phyloP scores from a whole-genome alignment of 129 eudicot genomes.

The Dittrichia graveolens region DNA sequence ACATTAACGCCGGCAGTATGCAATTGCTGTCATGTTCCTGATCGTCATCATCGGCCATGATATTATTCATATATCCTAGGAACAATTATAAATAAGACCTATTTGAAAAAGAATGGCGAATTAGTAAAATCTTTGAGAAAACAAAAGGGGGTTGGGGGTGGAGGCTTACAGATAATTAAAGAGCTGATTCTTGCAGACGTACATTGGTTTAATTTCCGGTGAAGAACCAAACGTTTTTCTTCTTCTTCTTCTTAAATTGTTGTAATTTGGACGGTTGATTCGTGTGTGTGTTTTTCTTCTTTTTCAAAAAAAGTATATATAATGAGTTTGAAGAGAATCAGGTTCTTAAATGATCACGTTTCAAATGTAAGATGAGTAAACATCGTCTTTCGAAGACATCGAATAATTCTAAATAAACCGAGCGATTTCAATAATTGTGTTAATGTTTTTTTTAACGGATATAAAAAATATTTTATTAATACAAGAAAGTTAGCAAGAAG shows the following conservation, averaged over 20 bases:
- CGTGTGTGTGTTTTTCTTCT: not conserved
- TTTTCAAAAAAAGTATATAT: no score
- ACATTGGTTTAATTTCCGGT: not conserved
- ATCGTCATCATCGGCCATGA: conserved; percentile 29
- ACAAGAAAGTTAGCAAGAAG: no score
- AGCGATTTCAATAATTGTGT: no score
- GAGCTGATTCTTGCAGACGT: conserved; percentile 21
- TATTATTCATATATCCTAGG: conserved; percentile 4
- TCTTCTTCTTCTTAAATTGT: not conserved
- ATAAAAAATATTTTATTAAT: no score
- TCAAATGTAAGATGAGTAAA: not conserved
- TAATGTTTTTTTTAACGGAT: no score
- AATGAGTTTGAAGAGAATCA: no score
- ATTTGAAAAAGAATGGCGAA: conserved; percentile 9
- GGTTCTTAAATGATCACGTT: not conserved
- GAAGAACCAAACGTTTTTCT: conserved; percentile 7
- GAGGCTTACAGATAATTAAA: conserved; percentile 5
- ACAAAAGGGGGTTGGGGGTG: not conserved
- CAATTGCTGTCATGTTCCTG: conserved; percentile 6
- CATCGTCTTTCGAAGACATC: not conserved
- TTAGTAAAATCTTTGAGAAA: conserved; percentile 29
- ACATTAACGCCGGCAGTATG: conserved; percentile 19
- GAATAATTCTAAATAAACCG: no score
- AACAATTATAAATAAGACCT: conserved; percentile 17
- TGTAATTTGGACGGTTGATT: conserved; percentile 6